Percentiles rank a stretch among this genome's conserved stretches.
Evolutionary conservation across 805 yeast genomes (phyloP).

Genomic region (Candida ortonii): DNA sequence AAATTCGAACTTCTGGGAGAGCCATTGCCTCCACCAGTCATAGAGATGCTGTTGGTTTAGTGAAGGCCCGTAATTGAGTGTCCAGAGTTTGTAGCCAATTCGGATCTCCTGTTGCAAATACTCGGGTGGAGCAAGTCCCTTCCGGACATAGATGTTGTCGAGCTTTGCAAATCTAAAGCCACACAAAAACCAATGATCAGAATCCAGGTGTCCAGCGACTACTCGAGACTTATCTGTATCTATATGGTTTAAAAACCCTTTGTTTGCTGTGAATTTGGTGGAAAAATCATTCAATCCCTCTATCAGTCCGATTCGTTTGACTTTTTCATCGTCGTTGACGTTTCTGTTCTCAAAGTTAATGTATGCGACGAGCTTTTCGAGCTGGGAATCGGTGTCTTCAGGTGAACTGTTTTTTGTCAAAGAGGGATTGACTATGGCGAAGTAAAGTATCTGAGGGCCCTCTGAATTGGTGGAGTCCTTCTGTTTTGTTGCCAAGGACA

Average conservation of each 20-base stretch:
- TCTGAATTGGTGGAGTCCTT: not conserved
- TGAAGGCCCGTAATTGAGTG: slow-evolving; percentile 32
- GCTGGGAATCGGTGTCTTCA: slow-evolving; percentile 23
- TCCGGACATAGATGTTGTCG: slow-evolving; percentile 15
- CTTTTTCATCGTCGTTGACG: slow-evolving; percentile 20
- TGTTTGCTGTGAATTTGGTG: slow-evolving; percentile 16
- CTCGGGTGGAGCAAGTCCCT: slow-evolving; percentile 34
- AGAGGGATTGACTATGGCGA: slow-evolving; percentile 23
- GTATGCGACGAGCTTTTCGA: slow-evolving; percentile 26
- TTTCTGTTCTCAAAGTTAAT: slow-evolving; percentile 21
- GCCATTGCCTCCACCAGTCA: slow-evolving; percentile 40
- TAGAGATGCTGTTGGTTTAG: slow-evolving; percentile 13
- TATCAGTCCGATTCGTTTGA: slow-evolving; percentile 26
- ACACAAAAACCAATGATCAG: slow-evolving; percentile 33
- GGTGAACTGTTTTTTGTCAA: slow-evolving; percentile 13
- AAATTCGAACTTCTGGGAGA: slow-evolving; percentile 28
- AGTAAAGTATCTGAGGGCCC: slow-evolving; percentile 21
- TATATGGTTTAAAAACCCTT: slow-evolving; percentile 17
- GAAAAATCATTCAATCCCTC: slow-evolving; percentile 30
- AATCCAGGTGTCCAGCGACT: slow-evolving; percentile 30
- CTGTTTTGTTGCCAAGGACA: slow-evolving; percentile 2
- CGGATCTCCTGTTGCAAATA: slow-evolving; percentile 29
- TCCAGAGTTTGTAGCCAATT: slow-evolving; percentile 34
- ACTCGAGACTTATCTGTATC: slow-evolving; percentile 35
- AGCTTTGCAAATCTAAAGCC: slow-evolving; percentile 23